Base-by-base conservation (phyloP, 805 yeast species). In the Barnettozyma siamensis region DNA sequence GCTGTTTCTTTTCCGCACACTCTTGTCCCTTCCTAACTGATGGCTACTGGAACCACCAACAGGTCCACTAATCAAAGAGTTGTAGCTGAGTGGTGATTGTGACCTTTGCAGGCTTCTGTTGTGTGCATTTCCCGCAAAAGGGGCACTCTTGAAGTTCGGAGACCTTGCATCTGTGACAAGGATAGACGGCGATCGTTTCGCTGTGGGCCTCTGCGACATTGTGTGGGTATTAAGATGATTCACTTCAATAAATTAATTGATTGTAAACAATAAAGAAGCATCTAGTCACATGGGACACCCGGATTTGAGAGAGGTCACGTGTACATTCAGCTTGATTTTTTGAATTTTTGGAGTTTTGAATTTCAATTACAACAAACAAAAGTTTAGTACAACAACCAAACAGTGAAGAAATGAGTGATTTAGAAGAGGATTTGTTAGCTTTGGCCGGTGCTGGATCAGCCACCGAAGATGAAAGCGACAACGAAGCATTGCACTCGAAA, bases 361-460 rank as follows among this genome's bases (percentile, higher is more conserved):
- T 11, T 26, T 26, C 10, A 10, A 7, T 23, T 26, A 5, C 12
- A 11, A 11, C 5, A 26, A 5, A 8, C n/a, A 13, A 26, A 26
- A 26, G 13, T 26, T 26, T 7, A 23, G 29, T 8, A 26, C 29
- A 26, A 26, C 29, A 26, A 8, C 24, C n/a, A 12, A 27, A 27
- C 30, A 27, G n/a, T n/a, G 13, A n/a, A 11, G n/a, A 13, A 28
- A 55, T 57, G 60, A 49, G 56, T 46, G 95, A 79, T 59, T 77
- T 88, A 58, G 97, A 89, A 60, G 98, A 91, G 62, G 99, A 93
- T 75, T 75, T 93, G 67, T 76, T 91, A 59, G 98, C 96, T 17
- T 76, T 93, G 55, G 99, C 99, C 38, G 98, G 94, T 46, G 60
- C 95, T 46, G 60, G 69, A 13, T 59, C 63, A 27, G 67, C 57